phyloP scores from a whole-genome alignment of 305 asterid genomes.

The Coffea humblotiana region DNA sequence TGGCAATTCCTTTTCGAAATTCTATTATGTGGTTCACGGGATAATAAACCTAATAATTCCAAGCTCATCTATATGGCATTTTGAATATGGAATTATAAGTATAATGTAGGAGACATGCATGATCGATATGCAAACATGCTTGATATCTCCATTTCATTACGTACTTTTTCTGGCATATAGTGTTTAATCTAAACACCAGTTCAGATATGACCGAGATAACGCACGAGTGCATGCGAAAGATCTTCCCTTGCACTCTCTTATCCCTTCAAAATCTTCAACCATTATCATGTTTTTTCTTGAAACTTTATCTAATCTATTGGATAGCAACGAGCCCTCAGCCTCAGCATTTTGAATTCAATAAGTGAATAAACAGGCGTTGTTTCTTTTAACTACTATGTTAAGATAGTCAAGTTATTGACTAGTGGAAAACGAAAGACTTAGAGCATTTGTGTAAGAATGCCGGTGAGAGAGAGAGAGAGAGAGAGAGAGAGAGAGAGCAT shows the following conservation, averaged over 20 bases:
- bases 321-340: not conserved
- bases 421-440: not conserved
- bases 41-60: not conserved
- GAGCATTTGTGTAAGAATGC: not conserved
- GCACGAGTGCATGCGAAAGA: not conserved
- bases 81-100: not conserved
- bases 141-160: not conserved
- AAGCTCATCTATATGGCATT: not conserved
- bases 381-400: not conserved
- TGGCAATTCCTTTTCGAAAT: not conserved
- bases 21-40: not conserved
- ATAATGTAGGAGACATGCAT: not conserved
- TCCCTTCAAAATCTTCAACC: not conserved
- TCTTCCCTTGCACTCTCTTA: not conserved
- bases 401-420: not conserved
- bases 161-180: not conserved
- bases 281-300: not conserved
- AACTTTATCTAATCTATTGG: not conserved
- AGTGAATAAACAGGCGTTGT: not conserved
- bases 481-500: not conserved
- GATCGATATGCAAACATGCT: not conserved
- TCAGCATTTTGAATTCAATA: not conserved
- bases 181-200: not conserved
- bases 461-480: not conserved
- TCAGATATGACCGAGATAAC: not conserved